These are phyloP conservation scores for Cymodocea nodosa DNA, from an alignment of 116 monocot species.

Conservation along the genomic window DNA sequence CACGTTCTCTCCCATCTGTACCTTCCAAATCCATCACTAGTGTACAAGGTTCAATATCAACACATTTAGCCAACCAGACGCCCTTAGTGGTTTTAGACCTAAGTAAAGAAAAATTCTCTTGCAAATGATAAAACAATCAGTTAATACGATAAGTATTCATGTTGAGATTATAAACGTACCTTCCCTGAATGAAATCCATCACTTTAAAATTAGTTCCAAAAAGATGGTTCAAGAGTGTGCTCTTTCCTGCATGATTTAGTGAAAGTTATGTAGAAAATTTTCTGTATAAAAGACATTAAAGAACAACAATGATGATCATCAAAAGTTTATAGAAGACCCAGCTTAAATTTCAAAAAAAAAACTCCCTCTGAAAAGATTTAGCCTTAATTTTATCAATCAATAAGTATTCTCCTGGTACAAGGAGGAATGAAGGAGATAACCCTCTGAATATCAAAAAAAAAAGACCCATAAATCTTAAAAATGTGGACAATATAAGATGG, in stretches of 20 bases:
- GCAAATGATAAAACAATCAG: not conserved
- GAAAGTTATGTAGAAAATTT: not conserved
- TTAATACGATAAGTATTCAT: not conserved
- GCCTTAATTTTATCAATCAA: too few species aligned
- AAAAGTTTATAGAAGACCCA: too few species aligned
- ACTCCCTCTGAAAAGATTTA: too few species aligned
- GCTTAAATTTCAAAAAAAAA: too few species aligned
- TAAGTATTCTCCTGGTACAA: too few species aligned
- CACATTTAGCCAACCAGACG: constrained; percentile 76
- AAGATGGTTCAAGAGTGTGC: constrained; percentile 91
- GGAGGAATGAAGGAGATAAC: too few species aligned
- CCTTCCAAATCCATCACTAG: constrained; percentile 98
- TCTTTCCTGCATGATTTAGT: constrained; percentile 48
- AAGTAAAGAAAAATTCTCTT: constrained; percentile 1
- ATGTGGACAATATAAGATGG: too few species aligned
- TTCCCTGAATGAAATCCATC: constrained; percentile 91
- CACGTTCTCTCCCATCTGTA: constrained; percentile 92
- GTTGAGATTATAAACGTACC: constrained; percentile 25
- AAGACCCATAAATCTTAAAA: too few species aligned
- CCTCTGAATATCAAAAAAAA: too few species aligned
- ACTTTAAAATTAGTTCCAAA: constrained; percentile 80
- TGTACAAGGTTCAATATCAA: constrained; percentile 74
- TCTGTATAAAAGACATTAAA: not conserved
- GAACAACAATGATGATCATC: too few species aligned
- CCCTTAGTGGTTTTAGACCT: constrained; percentile 98